Evolutionary conservation across 2,329 filamentous ascomycete species (phyloP), one percentile per base, ranked within the genome.

Genomic region (Trichoderma atroviride): DNA sequence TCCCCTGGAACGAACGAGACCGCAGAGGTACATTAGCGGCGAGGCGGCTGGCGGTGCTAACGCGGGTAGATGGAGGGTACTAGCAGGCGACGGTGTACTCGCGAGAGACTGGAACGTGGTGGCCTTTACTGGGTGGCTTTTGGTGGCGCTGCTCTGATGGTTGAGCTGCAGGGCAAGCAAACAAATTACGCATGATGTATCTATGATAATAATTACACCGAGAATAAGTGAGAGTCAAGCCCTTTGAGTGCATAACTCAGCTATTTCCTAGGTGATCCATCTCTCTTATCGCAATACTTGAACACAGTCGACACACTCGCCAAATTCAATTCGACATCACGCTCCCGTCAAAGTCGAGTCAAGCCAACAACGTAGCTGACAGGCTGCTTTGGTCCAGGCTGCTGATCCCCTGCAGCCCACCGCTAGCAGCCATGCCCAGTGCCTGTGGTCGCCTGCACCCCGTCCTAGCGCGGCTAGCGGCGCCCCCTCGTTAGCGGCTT

Each of bases 331-430:
- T 43, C 61, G 35, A 53, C 50, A 64, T 64, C 61, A 64, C 52
- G 50, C 61, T 43, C 47, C 56, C 61, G 61, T 64, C 59, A 62
- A 55, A 33, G 33, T 31, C 33, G 3, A 10, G 52, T 6, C 59
- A 57, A 57, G 27, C 27, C 27, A 13, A 31, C 47, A 13, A 22
- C 6, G n/a, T n/a, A 47, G 60, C 60, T 63, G 60, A 63, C 60
- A 22, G 60, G 29, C 33, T 29, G 47, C 59, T 43, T 47, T 19
- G 37, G 58, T 24, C 47, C 47, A 63, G 47, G 61, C 61, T 64
- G 33, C 61, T 64, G 50, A 64, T 64, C 52, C 61, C 61, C 61
- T 64, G 61, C 61, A 64, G 61, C 50, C 61, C 57, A 31, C 61
- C 61, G 61, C 61, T 64, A 64, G 61, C 61, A 64, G 61, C 61